phyloP scores from a whole-genome alignment of 2,329 filamentous ascomycete species.

The Colletotrichum coccodes region DNA sequence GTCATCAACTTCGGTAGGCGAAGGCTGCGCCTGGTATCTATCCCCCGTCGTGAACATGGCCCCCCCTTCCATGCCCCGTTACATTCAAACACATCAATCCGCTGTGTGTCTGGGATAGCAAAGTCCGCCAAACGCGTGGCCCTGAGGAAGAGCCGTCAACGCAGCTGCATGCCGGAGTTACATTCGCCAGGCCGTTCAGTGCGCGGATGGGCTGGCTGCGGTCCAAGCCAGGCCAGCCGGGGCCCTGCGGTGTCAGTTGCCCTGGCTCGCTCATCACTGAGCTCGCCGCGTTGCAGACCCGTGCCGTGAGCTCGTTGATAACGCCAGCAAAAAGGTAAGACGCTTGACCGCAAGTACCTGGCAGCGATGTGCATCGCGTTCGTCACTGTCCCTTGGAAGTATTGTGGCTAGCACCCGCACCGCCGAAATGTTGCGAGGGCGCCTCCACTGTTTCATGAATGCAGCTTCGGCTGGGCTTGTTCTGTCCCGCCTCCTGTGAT shows the following conservation, averaged over 20 bases:
- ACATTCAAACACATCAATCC: constrained; percentile 13
- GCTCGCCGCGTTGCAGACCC: constrained; percentile 9
- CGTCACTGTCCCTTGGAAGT: background rate
- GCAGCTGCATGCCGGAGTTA: constrained; percentile 16
- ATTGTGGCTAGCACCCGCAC: background rate
- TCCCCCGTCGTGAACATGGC: background rate
- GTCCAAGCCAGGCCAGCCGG: background rate
- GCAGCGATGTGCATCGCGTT: background rate
- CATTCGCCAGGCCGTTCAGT: constrained; percentile 4
- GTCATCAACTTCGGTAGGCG: constrained; percentile 5
- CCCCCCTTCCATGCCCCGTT: constrained; percentile 11
- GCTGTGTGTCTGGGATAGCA: background rate
- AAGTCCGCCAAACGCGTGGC: background rate
- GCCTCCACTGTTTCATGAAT: constrained; percentile 22
- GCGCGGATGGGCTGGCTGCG: background rate
- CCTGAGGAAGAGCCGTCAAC: constrained; percentile 6
- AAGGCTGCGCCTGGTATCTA: constrained; percentile 8
- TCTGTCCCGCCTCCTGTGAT: background rate
- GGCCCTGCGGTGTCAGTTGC: background rate
- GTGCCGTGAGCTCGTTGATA: constrained; percentile 3
- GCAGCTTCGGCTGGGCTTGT: constrained; percentile 4
- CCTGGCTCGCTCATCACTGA: constrained; percentile 6
- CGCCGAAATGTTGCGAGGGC: background rate
- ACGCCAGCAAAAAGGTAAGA: background rate
- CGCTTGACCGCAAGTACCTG: background rate